Percentiles rank a stretch among this genome's conserved stretches.
Conservation (phyloP, 139 green algal genomes). For the Eudorina sp. region DNA sequence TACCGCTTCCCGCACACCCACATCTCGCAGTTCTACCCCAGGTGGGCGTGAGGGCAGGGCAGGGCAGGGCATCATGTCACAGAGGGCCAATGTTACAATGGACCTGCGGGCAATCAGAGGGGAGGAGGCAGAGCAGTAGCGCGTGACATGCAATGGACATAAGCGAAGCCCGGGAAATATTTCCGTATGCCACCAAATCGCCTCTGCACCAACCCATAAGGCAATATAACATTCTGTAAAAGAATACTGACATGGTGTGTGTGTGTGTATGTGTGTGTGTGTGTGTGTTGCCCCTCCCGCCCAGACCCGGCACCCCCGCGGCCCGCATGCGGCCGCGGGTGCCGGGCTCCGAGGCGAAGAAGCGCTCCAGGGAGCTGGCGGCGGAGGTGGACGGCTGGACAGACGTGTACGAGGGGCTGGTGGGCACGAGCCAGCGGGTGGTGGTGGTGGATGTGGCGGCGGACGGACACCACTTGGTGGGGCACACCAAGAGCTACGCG, state of each 20-base stretch:
- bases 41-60: constrained; percentile 26
- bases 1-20: constrained; percentile 90
- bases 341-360: constrained; percentile 60
- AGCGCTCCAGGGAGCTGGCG: constrained; percentile 61
- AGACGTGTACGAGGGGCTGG: constrained; percentile 67
- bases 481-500: constrained; percentile 86
- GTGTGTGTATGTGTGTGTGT: no score
- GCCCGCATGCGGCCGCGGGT: constrained; percentile 88
- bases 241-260: no score
- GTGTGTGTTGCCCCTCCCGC: no score
- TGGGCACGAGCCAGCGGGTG: constrained; percentile 77
- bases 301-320: constrained; percentile 88
- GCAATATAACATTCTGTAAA: no score
- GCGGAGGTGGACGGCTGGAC: constrained; percentile 80
- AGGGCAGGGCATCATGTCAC: no score
- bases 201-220: no score
- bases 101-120: no score
- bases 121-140: no score
- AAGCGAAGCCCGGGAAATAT: no score
- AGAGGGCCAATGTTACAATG: no score
- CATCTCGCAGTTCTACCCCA: constrained; percentile 95
- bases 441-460: constrained; percentile 90
- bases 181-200: no score
- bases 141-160: no score
- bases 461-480: constrained; percentile 81